Conservation (phyloP, 2,329 filamentous ascomycete genomes). For the Chrysoporthe deuterocubensis region DNA sequence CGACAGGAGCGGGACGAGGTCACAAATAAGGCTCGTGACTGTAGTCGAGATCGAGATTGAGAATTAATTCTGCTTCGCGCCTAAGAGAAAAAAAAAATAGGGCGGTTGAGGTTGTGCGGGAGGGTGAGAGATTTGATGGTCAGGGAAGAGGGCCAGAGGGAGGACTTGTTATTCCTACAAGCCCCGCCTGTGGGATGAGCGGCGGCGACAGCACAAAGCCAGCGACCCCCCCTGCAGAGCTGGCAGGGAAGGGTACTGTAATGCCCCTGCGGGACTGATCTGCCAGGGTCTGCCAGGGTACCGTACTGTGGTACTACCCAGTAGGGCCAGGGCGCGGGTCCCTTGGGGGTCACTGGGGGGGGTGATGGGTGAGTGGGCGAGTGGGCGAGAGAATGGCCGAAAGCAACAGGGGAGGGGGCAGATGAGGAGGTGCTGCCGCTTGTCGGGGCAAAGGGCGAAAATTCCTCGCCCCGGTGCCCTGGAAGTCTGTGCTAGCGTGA, state of each 20-base stretch:
- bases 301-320: neutral
- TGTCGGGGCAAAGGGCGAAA: conserved; percentile 13
- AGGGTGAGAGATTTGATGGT: conserved; percentile 20
- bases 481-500: neutral
- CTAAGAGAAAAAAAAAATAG: neutral
- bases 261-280: conserved; percentile 2
- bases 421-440: conserved; percentile 8
- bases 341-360: too few relatives aligned
- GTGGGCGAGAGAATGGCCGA: conserved; percentile 3
- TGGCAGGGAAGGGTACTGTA: neutral
- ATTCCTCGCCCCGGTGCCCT: conserved; percentile 3
- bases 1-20: neutral
- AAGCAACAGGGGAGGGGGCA: conserved; percentile 1
- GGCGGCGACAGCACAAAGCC: neutral
- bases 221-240: neutral
- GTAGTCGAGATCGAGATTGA: neutral
- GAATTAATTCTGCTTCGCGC: neutral
- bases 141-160: conserved; percentile 4
- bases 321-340: neutral
- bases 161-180: conserved; percentile 11
- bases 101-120: conserved; percentile 12
- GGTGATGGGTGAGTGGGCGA: neutral
- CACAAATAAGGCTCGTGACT: neutral
- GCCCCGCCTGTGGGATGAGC: conserved; percentile 12
- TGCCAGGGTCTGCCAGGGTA: neutral